Base-by-base conservation (phyloP, 768 basidiomycete genomes). In the Nidula microcarpa region DNA sequence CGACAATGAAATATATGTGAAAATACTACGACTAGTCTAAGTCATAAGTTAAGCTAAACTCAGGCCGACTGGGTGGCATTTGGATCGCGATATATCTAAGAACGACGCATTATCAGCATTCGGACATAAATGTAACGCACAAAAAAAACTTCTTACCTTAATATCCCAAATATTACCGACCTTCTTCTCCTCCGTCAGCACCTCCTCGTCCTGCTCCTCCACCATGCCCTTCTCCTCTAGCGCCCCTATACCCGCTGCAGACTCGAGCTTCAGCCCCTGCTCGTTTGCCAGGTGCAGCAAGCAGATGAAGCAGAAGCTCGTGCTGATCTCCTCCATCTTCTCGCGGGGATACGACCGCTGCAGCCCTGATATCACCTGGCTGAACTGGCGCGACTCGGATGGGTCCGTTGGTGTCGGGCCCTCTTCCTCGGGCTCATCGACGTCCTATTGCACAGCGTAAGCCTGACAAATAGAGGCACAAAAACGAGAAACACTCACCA, bases 251-350 rank as follows among this genome's bases (percentile, higher is more conserved):
- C 68, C 57, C 4, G 57, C 37, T 5, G 74, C 67, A 55, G 82
- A 67, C 66, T 82, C 89, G 35, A 99, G 80, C 64, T 88, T 89
- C 47, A 98, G 76, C 1, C 96, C 97, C 62, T 93, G 90, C 71
- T 98, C 97, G 65, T 99, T 98, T 14, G 96, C 96, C 43, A 98
- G 72, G 73, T 98, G 97, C 14, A 99, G 74, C 23, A 98, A 74
- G 64, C 97, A 98, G 67, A 98, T 99, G 75, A 98, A 99, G 68
- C 96, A 98, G 84, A 96, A 98, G 58, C 93, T 96, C 13, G 97
- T 98, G 67, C 94, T 97, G 65, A 98, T 97, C 58, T 99, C 97
- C 39, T 89, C 89, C 88, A 98, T 90, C 75, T 96, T 98, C 43
- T 98, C 95, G 54, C 74, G 73, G 0, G 96, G 94, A 68, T 98